phyloP scores from a whole-genome alignment of 495 filamentous ascomycete genomes.

The Penicillium crystallinum region DNA sequence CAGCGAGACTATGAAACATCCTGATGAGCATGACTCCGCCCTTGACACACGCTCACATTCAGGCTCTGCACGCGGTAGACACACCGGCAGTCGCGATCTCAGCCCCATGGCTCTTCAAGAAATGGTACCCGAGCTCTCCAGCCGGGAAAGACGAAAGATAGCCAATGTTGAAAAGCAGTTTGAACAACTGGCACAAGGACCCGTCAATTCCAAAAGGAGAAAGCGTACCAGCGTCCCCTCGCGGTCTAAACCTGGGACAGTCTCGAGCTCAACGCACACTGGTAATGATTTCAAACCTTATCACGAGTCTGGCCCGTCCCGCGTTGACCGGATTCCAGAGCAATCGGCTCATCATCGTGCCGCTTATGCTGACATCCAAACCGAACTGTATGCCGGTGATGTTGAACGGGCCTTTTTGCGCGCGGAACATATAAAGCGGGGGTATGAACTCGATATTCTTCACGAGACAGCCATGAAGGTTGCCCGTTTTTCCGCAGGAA shows the following conservation, averaged over 20 bases:
- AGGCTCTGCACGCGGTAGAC: conserved; percentile 61
- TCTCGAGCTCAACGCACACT: conserved; percentile 20
- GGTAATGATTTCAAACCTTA: conserved; percentile 2
- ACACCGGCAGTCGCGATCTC: conserved; percentile 74
- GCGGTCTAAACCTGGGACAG: conserved; percentile 23
- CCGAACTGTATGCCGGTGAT: not conserved
- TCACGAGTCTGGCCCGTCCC: not conserved
- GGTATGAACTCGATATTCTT: not conserved
- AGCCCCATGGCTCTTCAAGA: conserved; percentile 49
- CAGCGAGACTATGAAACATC: conserved; percentile 59
- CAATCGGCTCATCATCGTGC: not conserved
- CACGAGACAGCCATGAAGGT: not conserved
- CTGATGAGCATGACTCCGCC: conserved; percentile 46
- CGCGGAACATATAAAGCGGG: not conserved
- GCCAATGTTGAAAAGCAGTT: conserved; percentile 75
- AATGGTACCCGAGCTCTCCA: conserved; percentile 63
- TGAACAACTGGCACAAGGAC: conserved; percentile 51
- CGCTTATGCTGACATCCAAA: not conserved
- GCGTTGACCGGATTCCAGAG: not conserved
- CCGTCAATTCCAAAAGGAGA: conserved; percentile 32
- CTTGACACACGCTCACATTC: conserved; percentile 61
- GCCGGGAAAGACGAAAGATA: conserved; percentile 82
- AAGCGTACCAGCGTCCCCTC: conserved; percentile 45
- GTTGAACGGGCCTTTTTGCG: not conserved
- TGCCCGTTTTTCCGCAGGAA: not conserved